These are phyloP conservation scores for Solanum chmielewskii DNA, from an alignment of 257 asterid species.

Conservation along the genomic window DNA sequence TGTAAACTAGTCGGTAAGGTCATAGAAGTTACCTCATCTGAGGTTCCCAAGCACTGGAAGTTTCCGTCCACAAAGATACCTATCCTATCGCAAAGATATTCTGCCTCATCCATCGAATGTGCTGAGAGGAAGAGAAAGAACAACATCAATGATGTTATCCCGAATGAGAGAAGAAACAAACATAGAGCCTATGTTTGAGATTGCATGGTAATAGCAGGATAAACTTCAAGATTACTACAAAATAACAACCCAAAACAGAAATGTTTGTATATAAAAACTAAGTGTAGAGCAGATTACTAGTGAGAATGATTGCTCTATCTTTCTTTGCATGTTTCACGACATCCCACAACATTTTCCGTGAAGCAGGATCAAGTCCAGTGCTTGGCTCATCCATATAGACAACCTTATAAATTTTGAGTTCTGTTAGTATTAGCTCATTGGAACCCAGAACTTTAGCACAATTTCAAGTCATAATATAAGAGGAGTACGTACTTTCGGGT, in stretches of 20 bases:
- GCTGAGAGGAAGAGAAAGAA: slow-evolving; percentile 7
- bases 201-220: neutral
- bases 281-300: neutral
- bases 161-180: neutral
- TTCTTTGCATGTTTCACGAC: slow-evolving; percentile 10
- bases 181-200: neutral
- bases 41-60: slow-evolving; percentile 10
- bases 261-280: neutral
- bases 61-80: slow-evolving; percentile 12
- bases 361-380: slow-evolving; percentile 22
- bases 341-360: slow-evolving; percentile 12
- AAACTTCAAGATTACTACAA: neutral
- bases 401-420: neutral
- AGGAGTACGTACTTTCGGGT: slow-evolving; percentile 15
- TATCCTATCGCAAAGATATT: slow-evolving; percentile 12
- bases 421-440: neutral
- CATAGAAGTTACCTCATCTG: slow-evolving; percentile 5
- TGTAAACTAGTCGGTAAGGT: neutral
- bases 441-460: neutral
- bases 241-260: neutral
- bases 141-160: neutral
- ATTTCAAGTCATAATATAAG: neutral
- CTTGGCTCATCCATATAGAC: slow-evolving; percentile 20
- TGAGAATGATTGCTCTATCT: slow-evolving; percentile 9
- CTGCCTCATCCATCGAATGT: slow-evolving; percentile 21